Base-by-base conservation (phyloP, 805 yeast species). In the Clavispora santaluciae region DNA sequence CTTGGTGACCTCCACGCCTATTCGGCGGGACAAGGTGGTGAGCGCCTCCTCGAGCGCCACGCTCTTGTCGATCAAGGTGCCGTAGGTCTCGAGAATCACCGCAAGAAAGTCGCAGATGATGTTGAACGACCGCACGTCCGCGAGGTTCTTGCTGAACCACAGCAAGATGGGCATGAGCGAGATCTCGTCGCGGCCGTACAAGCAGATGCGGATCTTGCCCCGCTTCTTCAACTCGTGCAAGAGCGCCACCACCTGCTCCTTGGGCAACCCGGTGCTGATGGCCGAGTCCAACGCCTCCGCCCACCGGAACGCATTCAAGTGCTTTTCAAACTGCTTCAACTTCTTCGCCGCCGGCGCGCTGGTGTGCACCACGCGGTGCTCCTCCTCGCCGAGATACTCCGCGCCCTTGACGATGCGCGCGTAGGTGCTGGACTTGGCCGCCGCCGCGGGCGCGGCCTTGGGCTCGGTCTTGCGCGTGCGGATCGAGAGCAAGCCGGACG, bases 271-370 rank as follows among this genome's bases (percentile, higher is more conserved):
- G 2, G 83, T 75, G 11, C 77, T 70, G 48, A 91, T 81, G 1
- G 96, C 97, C 43, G 82, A 73, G 60, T 91, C 96, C 33, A 93
- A 72, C 4, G 98, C 97, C 50, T 90, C 97, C 3, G 81, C 60
- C 96, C 98, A 93, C 57, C 84, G 79, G 71, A 93, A 93, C 21
- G 85, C 85, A 57, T 87, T 86, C 46, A 93, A 72, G 54, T 84
- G 83, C 56, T 75, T 83, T 61, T 93, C 99, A 57, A 83, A 91
- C 35, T 79, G 83, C 61, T 83, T 83, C 43, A 88, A 72, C 57
- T 84, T 85, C 61, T 82, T 87, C 25, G 59, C 48, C 41, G 70
- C 68, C 35, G 68, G 69, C 28, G 71, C 60, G 46, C 78, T 74
- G 46, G 86, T 86, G 42, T 75, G 75, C 24, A 86, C 71, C 4